Base-by-base conservation (phyloP, 2,329 filamentous ascomycete species). In the Ophiostoma novo-ulmi region DNA sequence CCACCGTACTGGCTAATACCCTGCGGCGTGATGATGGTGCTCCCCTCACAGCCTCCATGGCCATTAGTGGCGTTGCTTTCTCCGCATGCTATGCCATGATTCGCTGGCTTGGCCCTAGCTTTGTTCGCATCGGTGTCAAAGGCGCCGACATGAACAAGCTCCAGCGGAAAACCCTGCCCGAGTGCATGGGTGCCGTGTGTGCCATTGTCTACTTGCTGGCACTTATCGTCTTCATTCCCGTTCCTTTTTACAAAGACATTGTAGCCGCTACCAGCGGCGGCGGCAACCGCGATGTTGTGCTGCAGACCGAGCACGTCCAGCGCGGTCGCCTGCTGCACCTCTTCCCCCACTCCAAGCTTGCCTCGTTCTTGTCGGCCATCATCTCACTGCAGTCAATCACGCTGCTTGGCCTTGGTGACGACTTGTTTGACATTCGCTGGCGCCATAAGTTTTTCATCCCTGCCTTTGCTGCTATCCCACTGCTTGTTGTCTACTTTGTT, bases 401-500 rank as follows among this genome's bases (percentile, higher is more conserved):
- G 67, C 89, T 98, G 71, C 89, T 99, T 44, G 95, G 95, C 70
- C 90, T 99, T 72, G 92, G 93, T 74, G 95, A 99, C 80, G 95
- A 99, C 81, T 87, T 97, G 69, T 97, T 99, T 80, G 95, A 99
- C 80, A 97, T 99, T 77, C 89, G 95, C 78, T 99, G 95, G 95
- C 91, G 95, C 70, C 94, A 99, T 85, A 99, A 99, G 83, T 93
- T 97, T 81, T 91, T 97, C 83, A 97, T 99, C 76, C 95, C 95
- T 6, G 95, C 93, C 71, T 91, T 99, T 76, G 94, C 94, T 71
- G 91, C 93, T 66, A 92, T 98, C 72, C 95, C 95, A 20, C 90
- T 98, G 80, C 89, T 99, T 13, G 92, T 97, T 73, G 91, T 99
- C 76, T 99, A 99, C 85, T 97, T 97, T 82, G 93, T 98, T 80